A percentile compares a stretch with the other conserved stretches of the same genome.
Conservation (phyloP, 2,329 filamentous ascomycete species). For the Neonectria coccinea region DNA sequence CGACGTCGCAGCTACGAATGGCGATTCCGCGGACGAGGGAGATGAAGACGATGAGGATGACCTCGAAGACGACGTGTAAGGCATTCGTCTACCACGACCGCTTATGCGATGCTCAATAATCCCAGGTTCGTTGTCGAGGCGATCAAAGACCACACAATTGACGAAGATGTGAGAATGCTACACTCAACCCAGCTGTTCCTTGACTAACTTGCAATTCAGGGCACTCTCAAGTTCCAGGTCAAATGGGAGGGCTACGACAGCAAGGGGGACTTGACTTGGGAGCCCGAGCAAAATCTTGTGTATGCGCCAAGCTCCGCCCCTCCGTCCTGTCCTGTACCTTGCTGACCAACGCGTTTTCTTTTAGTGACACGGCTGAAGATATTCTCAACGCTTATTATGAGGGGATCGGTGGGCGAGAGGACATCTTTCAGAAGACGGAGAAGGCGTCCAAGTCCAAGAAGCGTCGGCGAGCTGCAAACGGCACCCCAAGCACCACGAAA, state of each 20-base stretch:
- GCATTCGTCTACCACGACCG: slow-evolving; percentile 37
- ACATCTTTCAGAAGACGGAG: slow-evolving; percentile 63
- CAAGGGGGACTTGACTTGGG: slow-evolving; percentile 80
- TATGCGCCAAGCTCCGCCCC: slow-evolving; percentile 30
- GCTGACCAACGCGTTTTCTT: slow-evolving; percentile 13
- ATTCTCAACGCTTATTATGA: slow-evolving; percentile 74
- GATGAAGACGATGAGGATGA: slow-evolving; percentile 47
- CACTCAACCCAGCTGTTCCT: neutral
- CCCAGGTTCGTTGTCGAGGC: slow-evolving; percentile 79
- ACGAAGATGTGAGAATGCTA: slow-evolving; percentile 60
- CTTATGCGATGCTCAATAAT: slow-evolving; percentile 34
- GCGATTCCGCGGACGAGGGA: slow-evolving; percentile 44
- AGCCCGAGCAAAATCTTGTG: slow-evolving; percentile 74
- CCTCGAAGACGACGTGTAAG: slow-evolving; percentile 59
- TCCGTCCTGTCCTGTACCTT: neutral
- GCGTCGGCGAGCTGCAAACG: slow-evolving; percentile 62
- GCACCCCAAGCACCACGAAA: slow-evolving; percentile 56
- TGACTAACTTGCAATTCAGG: slow-evolving; percentile 49
- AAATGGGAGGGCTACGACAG: slow-evolving; percentile 86
- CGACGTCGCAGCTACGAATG: slow-evolving; percentile 48
- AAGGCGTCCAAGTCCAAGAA: slow-evolving; percentile 67
- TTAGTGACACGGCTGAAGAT: slow-evolving; percentile 67
- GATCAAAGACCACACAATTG: slow-evolving; percentile 74
- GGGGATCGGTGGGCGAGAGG: slow-evolving; percentile 71
- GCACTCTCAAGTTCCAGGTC: slow-evolving; percentile 72